Percentiles rank a stretch among this genome's conserved stretches.
phyloP scores from a whole-genome alignment of 805 yeast species.

The Metschnikowia peoriensis region DNA sequence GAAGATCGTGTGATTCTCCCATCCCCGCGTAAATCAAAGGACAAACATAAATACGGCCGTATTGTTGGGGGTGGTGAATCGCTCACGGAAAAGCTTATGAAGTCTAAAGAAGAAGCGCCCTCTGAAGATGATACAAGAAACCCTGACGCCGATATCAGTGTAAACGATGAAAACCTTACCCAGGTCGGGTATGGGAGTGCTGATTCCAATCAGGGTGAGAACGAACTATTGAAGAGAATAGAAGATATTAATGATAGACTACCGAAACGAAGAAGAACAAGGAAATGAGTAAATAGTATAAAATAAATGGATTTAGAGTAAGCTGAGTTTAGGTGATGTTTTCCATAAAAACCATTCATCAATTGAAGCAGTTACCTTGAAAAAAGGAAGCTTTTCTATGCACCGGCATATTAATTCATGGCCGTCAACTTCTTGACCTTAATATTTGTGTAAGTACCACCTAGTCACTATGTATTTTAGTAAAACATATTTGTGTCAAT shows the following conservation, averaged over 20 bases:
- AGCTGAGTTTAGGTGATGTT: too few species aligned
- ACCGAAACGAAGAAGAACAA: conserved; percentile 11
- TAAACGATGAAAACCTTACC: conserved; percentile 10
- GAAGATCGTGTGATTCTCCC: conserved; percentile 41
- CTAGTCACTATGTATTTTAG: too few species aligned
- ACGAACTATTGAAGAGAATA: conserved; percentile 16
- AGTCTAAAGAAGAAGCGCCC: conserved; percentile 8
- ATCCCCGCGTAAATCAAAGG: conserved; percentile 50
- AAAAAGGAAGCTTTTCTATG: too few species aligned
- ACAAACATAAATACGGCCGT: conserved; percentile 46
- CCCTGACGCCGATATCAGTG: conserved; percentile 6
- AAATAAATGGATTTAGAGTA: background rate
- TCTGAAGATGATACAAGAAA: conserved; percentile 2
- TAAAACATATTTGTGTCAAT: too few species aligned
- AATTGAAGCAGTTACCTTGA: too few species aligned
- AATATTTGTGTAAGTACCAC: too few species aligned
- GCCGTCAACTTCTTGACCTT: too few species aligned
- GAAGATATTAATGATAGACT: conserved; percentile 11
- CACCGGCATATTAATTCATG: too few species aligned
- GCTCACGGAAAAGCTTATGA: conserved; percentile 14
- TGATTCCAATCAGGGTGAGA: conserved; percentile 10
- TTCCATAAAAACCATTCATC: too few species aligned
- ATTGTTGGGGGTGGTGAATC: conserved; percentile 36
- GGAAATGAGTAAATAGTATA: background rate
- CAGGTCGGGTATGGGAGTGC: conserved; percentile 20